Conservation (phyloP, 345 rosid species). For the Triadica sebifera region DNA sequence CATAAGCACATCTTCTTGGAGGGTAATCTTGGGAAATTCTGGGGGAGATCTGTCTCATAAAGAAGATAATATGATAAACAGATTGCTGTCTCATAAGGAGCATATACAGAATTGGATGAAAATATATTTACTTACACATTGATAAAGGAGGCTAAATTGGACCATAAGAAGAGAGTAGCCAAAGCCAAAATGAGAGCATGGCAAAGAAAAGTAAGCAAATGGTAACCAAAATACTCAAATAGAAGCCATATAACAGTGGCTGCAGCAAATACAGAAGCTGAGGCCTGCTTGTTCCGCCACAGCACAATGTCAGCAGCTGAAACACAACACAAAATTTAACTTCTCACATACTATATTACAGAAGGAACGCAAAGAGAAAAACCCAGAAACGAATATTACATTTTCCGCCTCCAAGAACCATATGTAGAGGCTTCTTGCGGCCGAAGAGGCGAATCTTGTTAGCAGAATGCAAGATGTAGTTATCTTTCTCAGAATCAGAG, state of each 20-base stretch:
- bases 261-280: slow-evolving; percentile 17
- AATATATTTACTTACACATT: slow-evolving; percentile 18
- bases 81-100: background rate
- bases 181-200: slow-evolving; percentile 22
- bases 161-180: slow-evolving; percentile 24
- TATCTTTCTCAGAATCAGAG: slow-evolving; percentile 31
- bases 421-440: slow-evolving; percentile 41
- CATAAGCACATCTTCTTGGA: slow-evolving; percentile 16
- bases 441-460: slow-evolving; percentile 40
- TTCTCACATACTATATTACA: too few species aligned
- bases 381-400: slow-evolving; percentile 12
- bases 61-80: background rate
- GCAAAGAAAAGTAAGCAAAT: slow-evolving; percentile 27
- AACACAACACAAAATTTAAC: too few species aligned
- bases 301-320: slow-evolving; percentile 29
- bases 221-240: slow-evolving; percentile 25
- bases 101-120: background rate
- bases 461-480: slow-evolving; percentile 11
- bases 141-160: slow-evolving; percentile 21
- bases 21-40: slow-evolving; percentile 12
- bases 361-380: background rate
- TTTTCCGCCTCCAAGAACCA: slow-evolving; percentile 46
- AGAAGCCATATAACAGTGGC: slow-evolving; percentile 25
- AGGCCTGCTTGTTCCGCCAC: slow-evolving; percentile 28
- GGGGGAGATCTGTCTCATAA: slow-evolving; percentile 20